These are phyloP conservation scores for Phialophora expanda DNA, from an alignment of 2,329 filamentous ascomycete genomes.

Conservation along the genomic window DNA sequence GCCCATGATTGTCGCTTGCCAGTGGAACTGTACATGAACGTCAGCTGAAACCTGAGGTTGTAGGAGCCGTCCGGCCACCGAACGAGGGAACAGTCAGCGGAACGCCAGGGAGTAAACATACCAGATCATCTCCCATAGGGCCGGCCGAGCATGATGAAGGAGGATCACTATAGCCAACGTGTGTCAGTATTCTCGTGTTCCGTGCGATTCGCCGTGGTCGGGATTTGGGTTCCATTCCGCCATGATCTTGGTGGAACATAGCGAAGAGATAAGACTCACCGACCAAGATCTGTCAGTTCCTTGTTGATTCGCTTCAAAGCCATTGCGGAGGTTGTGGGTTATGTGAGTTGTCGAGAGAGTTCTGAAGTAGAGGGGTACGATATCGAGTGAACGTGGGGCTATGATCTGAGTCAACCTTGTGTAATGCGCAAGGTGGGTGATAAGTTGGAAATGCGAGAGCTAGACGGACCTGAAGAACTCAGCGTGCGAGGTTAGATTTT, in stretches of 20 bases:
- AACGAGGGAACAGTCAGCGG: conserved; percentile 19
- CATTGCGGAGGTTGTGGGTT: conserved; percentile 45
- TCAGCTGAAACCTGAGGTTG: conserved; percentile 42
- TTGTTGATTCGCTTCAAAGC: conserved; percentile 61
- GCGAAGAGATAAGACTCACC: conserved; percentile 46
- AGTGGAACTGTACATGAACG: conserved; percentile 78
- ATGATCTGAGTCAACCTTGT: conserved; percentile 31
- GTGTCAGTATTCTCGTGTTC: conserved; percentile 34
- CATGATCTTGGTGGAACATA: conserved; percentile 13
- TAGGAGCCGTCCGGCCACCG: background rate
- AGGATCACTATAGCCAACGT: conserved; percentile 72
- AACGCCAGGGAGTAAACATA: conserved; percentile 58
- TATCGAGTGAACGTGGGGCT: conserved; percentile 33
- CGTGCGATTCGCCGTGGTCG: conserved; percentile 12
- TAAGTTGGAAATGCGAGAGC: conserved; percentile 1
- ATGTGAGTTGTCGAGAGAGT: conserved; percentile 19
- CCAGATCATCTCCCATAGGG: conserved; percentile 95
- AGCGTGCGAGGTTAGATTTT: conserved; percentile 9
- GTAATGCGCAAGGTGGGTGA: conserved; percentile 11
- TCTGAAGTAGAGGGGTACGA: conserved; percentile 29
- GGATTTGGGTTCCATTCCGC: conserved; percentile 1
- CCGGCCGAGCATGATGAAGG: conserved; percentile 98
- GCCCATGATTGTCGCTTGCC: conserved; percentile 99
- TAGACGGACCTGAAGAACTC: conserved; percentile 20
- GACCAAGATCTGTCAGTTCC: conserved; percentile 59